Evolutionary conservation across 441 rosid species (phyloP).

Genomic region (Arabidopsis lyrata): DNA sequence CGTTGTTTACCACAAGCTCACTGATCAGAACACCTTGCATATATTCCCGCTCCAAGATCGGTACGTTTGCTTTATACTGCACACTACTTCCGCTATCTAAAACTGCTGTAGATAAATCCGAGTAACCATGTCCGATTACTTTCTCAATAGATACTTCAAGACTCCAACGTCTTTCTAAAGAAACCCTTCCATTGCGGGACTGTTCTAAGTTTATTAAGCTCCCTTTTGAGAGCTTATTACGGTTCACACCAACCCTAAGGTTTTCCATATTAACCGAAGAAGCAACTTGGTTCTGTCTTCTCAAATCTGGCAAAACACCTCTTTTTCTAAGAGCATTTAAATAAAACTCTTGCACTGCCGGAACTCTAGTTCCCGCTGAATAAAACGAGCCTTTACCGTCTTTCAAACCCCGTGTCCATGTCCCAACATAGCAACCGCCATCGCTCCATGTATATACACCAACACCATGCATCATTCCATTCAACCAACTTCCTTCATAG

Average conservation of each 20-base stretch:
- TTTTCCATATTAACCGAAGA: conserved; percentile 74
- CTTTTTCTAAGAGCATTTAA: conserved; percentile 83
- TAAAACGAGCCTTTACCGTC: conserved; percentile 99
- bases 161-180: conserved; percentile 96
- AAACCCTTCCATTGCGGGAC: conserved; percentile 70
- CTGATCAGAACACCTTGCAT: conserved; percentile 97
- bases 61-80: conserved; percentile 51
- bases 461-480: conserved; percentile 94
- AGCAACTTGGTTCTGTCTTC: conserved; percentile 71
- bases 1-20: conserved; percentile 77
- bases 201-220: conserved; percentile 82
- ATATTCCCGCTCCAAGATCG: conserved; percentile 92
- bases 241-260: conserved; percentile 58
- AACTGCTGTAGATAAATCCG: conserved; percentile 59
- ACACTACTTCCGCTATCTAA: conserved; percentile 55
- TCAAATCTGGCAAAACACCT: conserved; percentile 88
- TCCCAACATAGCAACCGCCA: conserved; percentile 92
- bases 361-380: conserved; percentile 80
- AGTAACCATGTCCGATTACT: conserved; percentile 83
- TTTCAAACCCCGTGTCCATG: conserved; percentile 94
- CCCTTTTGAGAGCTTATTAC: conserved; percentile 66
- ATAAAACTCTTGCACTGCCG: conserved; percentile 76
- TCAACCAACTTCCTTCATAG: conserved; percentile 92
- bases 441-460: conserved; percentile 93
- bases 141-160: conserved; percentile 96